Percentiles rank a stretch among this genome's conserved stretches.
These are phyloP conservation scores for Phytopythium sindhum DNA, from an alignment of 352 stramenopile genomes.

Conservation along the genomic window DNA sequence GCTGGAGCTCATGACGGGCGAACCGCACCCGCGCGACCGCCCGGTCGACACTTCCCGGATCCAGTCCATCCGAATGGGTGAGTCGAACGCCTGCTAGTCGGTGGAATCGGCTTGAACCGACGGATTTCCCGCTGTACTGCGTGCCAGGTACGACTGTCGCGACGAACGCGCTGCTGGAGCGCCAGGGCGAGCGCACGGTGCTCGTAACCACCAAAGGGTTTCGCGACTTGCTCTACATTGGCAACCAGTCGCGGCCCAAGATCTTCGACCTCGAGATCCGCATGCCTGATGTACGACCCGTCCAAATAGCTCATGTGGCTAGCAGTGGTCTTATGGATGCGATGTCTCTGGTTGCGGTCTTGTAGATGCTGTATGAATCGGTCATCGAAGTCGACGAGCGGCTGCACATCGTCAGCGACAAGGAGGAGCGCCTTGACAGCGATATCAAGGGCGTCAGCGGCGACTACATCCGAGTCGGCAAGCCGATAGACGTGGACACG, in stretches of 20 bases:
- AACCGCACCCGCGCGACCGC: conserved; percentile 77
- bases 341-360: conserved; percentile 1
- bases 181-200: conserved; percentile 93
- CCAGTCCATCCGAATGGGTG: conserved; percentile 96
- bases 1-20: conserved; percentile 91
- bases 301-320: neutral
- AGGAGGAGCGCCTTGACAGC: conserved; percentile 41
- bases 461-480: conserved; percentile 85
- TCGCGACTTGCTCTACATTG: conserved; percentile 96
- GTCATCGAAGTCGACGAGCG: conserved; percentile 98
- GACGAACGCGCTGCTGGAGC: conserved; percentile 98
- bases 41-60: conserved; percentile 90
- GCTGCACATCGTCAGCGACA: conserved; percentile 88
- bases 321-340: conserved; percentile 8
- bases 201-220: conserved; percentile 96
- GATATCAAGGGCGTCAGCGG: conserved; percentile 85
- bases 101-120: neutral
- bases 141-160: conserved; percentile 94
- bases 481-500: conserved; percentile 73
- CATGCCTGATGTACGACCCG: conserved; percentile 64
- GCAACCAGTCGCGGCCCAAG: conserved; percentile 96
- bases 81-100: neutral
- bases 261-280: conserved; percentile 97
- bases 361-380: conserved; percentile 93
- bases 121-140: neutral